These are phyloP conservation scores for Hypholoma fasciculare DNA, from an alignment of 768 basidiomycete genomes.

Conservation along the genomic window DNA sequence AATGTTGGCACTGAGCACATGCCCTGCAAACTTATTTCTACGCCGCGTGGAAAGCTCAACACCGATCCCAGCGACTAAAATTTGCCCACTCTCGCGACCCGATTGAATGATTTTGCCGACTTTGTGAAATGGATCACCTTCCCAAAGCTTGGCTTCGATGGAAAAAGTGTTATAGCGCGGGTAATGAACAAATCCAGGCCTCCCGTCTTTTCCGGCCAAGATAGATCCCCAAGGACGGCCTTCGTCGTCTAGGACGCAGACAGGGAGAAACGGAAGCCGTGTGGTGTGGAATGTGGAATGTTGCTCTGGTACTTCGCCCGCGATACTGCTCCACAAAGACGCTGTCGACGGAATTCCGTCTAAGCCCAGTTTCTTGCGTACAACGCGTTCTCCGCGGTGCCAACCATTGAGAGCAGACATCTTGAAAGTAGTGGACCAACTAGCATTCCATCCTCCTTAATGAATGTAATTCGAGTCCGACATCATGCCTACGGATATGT, in stretches of 20 bases:
- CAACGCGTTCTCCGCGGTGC: slow-evolving; percentile 52
- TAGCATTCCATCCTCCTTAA: no score
- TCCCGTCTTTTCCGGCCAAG: slow-evolving; percentile 43
- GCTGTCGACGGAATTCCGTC: slow-evolving; percentile 30
- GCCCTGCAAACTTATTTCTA: slow-evolving; percentile 64
- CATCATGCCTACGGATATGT: no score
- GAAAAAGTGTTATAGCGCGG: slow-evolving; percentile 35
- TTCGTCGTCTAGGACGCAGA: slow-evolving; percentile 50
- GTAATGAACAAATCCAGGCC: slow-evolving; percentile 44
- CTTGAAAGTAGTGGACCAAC: not conserved
- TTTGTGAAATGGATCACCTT: slow-evolving; percentile 53
- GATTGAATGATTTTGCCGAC: slow-evolving; percentile 24
- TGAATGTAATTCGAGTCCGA: no score
- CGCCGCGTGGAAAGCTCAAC: slow-evolving; percentile 57
- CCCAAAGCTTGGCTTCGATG: slow-evolving; percentile 45
- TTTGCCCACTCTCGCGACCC: slow-evolving; percentile 18
- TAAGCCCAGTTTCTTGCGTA: slow-evolving; percentile 48
- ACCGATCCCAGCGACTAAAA: slow-evolving; percentile 57
- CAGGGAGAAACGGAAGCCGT: slow-evolving; percentile 52
- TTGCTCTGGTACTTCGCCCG: slow-evolving; percentile 47
- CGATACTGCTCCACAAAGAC: slow-evolving; percentile 38
- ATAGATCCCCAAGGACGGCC: slow-evolving; percentile 63
- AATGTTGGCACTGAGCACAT: slow-evolving; percentile 31
- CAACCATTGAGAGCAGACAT: slow-evolving; percentile 39
- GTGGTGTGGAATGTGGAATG: slow-evolving; percentile 51